Conservation (phyloP, 1,139 yeast species). For the Zygosaccharomyces pseudobailii region DNA sequence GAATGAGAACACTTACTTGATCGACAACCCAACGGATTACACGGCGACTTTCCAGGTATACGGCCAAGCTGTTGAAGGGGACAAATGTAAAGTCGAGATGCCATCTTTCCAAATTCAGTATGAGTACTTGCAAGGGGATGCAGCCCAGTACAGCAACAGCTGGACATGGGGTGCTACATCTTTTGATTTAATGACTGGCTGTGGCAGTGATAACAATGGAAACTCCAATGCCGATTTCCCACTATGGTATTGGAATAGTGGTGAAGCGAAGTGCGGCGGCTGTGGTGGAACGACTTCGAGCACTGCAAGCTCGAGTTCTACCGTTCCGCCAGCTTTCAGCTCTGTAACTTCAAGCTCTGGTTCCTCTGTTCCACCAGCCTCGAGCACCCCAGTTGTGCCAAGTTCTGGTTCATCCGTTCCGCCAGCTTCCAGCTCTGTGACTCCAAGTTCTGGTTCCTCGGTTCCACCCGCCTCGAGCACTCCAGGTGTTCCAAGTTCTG, state of each 20-base stretch:
- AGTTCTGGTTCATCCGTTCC: neutral
- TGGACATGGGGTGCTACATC: constrained; percentile 20
- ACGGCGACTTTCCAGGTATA: constrained; percentile 26
- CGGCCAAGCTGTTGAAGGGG: too few relatives aligned
- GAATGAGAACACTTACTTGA: too few relatives aligned
- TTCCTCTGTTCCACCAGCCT: neutral
- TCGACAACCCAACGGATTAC: constrained; percentile 30
- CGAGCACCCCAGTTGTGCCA: neutral
- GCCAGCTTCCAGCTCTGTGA: neutral
- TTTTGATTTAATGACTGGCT: too few relatives aligned
- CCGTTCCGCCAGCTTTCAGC: neutral
- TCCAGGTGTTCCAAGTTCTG: too few relatives aligned
- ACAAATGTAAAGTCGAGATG: too few relatives aligned
- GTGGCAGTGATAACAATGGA: too few relatives aligned
- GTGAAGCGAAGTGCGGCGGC: too few relatives aligned
- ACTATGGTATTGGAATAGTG: too few relatives aligned
- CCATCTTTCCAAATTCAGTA: constrained; percentile 32
- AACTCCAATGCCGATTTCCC: too few relatives aligned
- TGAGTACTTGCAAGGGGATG: constrained; percentile 26
- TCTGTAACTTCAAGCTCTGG: neutral
- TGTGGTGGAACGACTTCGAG: too few relatives aligned
- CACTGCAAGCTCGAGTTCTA: too few relatives aligned
- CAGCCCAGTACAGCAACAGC: too few relatives aligned
- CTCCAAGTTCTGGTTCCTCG: neutral
- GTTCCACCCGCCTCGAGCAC: neutral